Conservation (phyloP, 495 filamentous ascomycete genomes). For the Mycothermus thermophilus region DNA sequence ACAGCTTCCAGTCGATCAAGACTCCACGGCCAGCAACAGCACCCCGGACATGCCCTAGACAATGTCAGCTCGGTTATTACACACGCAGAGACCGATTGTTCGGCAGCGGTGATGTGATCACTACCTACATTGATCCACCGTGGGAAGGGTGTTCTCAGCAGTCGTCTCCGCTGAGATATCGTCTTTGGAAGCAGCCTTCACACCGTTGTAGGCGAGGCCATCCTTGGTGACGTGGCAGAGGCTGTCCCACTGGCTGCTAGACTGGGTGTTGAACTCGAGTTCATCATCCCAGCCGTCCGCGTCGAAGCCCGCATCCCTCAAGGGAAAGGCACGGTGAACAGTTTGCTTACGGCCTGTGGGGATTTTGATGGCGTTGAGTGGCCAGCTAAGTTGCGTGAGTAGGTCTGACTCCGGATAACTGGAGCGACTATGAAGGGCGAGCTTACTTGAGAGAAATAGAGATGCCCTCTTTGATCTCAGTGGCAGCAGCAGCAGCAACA, state of each 20-base stretch:
- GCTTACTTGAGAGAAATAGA: slow-evolving; percentile 48
- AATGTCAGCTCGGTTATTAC: no score
- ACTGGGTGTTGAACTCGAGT: slow-evolving; percentile 63
- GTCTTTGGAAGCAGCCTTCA: slow-evolving; percentile 18
- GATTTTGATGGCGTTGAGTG: slow-evolving; percentile 32
- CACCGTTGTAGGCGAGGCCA: slow-evolving; percentile 42
- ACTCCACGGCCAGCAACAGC: slow-evolving; percentile 45
- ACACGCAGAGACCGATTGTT: no score
- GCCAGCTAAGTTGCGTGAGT: slow-evolving; percentile 21
- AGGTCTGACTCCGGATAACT: no score
- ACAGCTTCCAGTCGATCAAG: slow-evolving; percentile 39
- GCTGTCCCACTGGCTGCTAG: slow-evolving; percentile 67
- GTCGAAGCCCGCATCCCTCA: slow-evolving; percentile 25
- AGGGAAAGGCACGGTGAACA: slow-evolving; percentile 34
- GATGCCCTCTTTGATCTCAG: slow-evolving; percentile 42
- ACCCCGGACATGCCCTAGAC: slow-evolving; percentile 28
- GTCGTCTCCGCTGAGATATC: slow-evolving; percentile 14
- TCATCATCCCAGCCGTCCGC: slow-evolving; percentile 33
- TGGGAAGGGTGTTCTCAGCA: slow-evolving; percentile 20
- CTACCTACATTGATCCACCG: slow-evolving; percentile 31
- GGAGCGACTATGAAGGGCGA: no score
- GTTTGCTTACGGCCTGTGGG: slow-evolving; percentile 41
- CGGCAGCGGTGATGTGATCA: no score
- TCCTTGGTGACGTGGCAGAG: slow-evolving; percentile 40
- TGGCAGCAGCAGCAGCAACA: slow-evolving; percentile 33